Base-by-base conservation (phyloP, 495 filamentous ascomycete genomes). In the Xylaria scruposa region DNA sequence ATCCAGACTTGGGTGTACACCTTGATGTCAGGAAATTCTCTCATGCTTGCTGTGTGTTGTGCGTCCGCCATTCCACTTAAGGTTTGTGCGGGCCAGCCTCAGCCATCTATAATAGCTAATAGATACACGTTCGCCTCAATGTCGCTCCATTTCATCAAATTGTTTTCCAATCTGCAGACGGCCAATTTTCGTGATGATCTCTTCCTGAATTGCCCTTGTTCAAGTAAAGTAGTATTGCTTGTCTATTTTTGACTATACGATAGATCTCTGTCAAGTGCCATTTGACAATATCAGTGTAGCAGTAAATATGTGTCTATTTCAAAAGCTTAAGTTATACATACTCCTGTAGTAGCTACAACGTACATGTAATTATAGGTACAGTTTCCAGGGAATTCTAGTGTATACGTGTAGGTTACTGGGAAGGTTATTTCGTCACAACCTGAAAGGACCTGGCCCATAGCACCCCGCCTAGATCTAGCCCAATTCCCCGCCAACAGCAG, bases 31-130 rank as follows among this genome's bases (percentile, higher is more conserved):
- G 75, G 60, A 46, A 76, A 29, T 61, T 72, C 73, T 72, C 70
- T 54, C 44, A 10, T 61, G 44, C 46, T 44, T 21, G 65, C 68
- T 64, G n/a, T 64, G 36, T 63, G 44, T 54, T 73, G 72, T n/a
- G 77, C 56, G 31, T 53, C 72, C 71, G 74, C 70, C 63, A 17
- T 75, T 66, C 77, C 74, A 79, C 53, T 13, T 76, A 74, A 63
- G 75, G 74, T 63, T 26, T 72, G 46, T 67, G 33, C 51, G 63
- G 38, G 68, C 65, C 71, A 75, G 60, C 73, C 70, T 72, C 76
- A 77, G 75, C 77, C 75, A 72, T 74, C 70, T 76, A 76, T 79
- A 79, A 79, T 79, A 79, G 77, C 77, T 79, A 79, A 79, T 79
- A 78, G 74, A 79, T 73, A 73, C 72, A 76, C 73, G 71, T 79